A percentile compares a stretch with the other conserved stretches of the same genome.
These are phyloP conservation scores for Phytophthora sp. DNA, from an alignment of 352 stramenopile species.

Conservation along the genomic window DNA sequence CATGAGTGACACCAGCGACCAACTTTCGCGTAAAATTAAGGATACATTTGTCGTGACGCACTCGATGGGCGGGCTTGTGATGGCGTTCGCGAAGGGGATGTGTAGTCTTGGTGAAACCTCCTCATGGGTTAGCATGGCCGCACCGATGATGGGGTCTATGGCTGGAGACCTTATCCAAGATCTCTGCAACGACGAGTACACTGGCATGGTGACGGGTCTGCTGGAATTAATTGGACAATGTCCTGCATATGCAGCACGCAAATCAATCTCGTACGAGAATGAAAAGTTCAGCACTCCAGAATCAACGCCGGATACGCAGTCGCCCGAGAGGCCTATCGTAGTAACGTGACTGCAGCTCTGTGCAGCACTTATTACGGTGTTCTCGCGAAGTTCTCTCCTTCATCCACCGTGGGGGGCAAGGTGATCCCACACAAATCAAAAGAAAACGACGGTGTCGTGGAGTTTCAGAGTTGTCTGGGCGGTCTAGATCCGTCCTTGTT, in stretches of 20 bases:
- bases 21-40: neutral
- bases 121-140: constrained; percentile 18
- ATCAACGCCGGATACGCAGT: neutral
- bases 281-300: constrained; percentile 8
- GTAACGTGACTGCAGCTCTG: too few species aligned
- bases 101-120: constrained; percentile 13
- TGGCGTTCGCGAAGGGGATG: constrained; percentile 11
- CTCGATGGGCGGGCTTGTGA: too few species aligned
- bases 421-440: constrained; percentile 28
- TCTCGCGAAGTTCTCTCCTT: too few species aligned
- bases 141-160: constrained; percentile 26
- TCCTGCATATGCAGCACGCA: neutral
- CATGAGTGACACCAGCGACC: constrained; percentile 9
- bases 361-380: too few species aligned
- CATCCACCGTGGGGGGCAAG: too few species aligned
- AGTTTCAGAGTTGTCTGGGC: constrained; percentile 43
- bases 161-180: constrained; percentile 10
- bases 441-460: constrained; percentile 42
- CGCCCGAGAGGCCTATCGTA: neutral
- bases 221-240: constrained; percentile 4
- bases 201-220: neutral
- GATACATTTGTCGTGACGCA: constrained; percentile 30
- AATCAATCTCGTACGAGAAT: constrained; percentile 6
- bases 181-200: constrained; percentile 1
- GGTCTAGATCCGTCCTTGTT: constrained; percentile 30